These are phyloP conservation scores for Achaetomium macrosporum DNA, from an alignment of 2,329 filamentous ascomycete species.

Conservation along the genomic window DNA sequence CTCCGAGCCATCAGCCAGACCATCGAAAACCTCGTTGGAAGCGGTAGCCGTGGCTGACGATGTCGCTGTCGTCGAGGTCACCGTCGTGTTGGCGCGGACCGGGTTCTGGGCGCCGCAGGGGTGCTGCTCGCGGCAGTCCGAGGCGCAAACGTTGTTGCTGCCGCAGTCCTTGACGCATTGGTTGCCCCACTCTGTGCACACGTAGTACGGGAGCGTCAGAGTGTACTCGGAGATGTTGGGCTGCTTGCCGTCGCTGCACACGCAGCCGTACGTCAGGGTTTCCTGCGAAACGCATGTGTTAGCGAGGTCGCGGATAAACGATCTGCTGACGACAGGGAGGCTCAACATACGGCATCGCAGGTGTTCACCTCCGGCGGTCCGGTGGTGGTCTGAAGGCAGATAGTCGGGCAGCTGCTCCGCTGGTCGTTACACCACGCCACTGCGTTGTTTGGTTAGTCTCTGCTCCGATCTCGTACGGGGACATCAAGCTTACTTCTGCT, in stretches of 20 bases:
- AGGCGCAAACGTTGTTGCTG: constrained; percentile 52
- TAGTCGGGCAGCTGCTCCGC: constrained; percentile 59
- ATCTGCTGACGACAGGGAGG: background rate
- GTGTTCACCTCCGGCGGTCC: constrained; percentile 53
- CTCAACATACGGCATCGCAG: constrained; percentile 55
- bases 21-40: constrained; percentile 35
- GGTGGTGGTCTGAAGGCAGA: constrained; percentile 58
- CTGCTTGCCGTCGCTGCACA: constrained; percentile 59
- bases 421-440: constrained; percentile 62
- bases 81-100: constrained; percentile 48
- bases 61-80: constrained; percentile 40
- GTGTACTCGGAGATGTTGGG: constrained; percentile 74
- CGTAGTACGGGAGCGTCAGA: constrained; percentile 71
- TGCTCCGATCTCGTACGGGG: background rate
- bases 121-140: constrained; percentile 57
- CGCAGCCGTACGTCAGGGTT: constrained; percentile 62
- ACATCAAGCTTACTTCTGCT: constrained; percentile 43
- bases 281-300: constrained; percentile 32
- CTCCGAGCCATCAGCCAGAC: constrained; percentile 20
- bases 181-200: constrained; percentile 65
- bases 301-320: background rate
- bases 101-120: constrained; percentile 68
- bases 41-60: constrained; percentile 34
- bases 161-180: constrained; percentile 60
- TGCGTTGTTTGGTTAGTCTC: constrained; percentile 26